Evolutionary conservation across 2,329 filamentous ascomycete species (phyloP).

Genomic region (Penicillium sp.): DNA sequence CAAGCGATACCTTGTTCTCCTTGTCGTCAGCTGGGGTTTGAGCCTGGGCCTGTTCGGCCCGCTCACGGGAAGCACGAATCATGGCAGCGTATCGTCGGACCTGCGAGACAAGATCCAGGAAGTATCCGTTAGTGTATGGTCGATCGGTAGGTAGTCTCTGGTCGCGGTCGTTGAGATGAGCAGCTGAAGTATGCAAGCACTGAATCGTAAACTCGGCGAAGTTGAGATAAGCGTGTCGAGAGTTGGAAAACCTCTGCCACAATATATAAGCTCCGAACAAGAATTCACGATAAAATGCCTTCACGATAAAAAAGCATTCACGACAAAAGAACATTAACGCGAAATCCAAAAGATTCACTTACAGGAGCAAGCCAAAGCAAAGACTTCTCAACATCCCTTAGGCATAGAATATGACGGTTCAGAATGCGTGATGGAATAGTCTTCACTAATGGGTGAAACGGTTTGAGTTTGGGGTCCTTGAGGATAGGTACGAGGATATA

Average conservation of each 20-base stretch:
- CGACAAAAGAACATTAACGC: too few species aligned
- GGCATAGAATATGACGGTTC: conserved; percentile 81
- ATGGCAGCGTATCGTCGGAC: conserved; percentile 85
- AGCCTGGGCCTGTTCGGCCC: conserved; percentile 62
- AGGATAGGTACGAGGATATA: conserved; percentile 77
- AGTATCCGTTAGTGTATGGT: conserved; percentile 94
- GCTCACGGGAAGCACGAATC: conserved; percentile 72
- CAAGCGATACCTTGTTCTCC: conserved; percentile 2
- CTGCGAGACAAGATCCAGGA: conserved; percentile 93
- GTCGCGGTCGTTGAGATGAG: conserved; percentile 81
- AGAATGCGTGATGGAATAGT: conserved; percentile 77
- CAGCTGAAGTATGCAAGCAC: conserved; percentile 86
- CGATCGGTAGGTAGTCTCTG: conserved; percentile 80
- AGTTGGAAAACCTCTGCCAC: conserved; percentile 69
- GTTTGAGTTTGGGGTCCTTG: conserved; percentile 68
- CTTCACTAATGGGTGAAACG: conserved; percentile 76
- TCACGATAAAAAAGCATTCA: background rate
- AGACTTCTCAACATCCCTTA: conserved; percentile 92
- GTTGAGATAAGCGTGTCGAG: conserved; percentile 75
- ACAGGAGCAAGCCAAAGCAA: conserved; percentile 88
- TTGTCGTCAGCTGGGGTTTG: background rate
- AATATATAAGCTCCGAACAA: conserved; percentile 50
- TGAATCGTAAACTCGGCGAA: conserved; percentile 90
- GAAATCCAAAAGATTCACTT: conserved; percentile 71
- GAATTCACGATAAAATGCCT: background rate